phyloP scores from a whole-genome alignment of 805 yeast species.

The baker's yeast (Saccharomyces cerevisiae) region DNA sequence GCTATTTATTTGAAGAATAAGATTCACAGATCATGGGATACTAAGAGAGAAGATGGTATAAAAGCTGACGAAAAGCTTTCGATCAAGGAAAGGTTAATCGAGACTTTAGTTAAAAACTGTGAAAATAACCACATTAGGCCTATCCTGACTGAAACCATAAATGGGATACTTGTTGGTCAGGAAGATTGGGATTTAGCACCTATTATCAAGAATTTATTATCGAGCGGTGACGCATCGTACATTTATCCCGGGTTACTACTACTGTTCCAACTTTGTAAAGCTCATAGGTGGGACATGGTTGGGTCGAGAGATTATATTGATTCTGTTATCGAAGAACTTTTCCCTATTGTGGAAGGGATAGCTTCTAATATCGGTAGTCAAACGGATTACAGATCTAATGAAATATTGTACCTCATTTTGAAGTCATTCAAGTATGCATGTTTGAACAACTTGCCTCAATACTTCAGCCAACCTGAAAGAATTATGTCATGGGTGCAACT shows the following conservation, averaged over 20 bases:
- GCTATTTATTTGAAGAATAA: conserved; percentile 65
- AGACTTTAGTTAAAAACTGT: conserved; percentile 39
- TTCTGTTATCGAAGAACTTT: conserved; percentile 38
- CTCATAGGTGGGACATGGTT: conserved; percentile 49
- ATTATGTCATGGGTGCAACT: conserved; percentile 56
- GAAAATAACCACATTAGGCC: conserved; percentile 40
- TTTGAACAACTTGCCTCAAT: conserved; percentile 49
- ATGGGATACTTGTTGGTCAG: conserved; percentile 43
- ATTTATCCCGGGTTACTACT: conserved; percentile 49
- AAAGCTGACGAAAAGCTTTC: conserved; percentile 43
- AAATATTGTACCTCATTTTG: conserved; percentile 51
- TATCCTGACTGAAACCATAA: conserved; percentile 50
- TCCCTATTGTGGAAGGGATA: conserved; percentile 49
- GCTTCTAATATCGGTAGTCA: conserved; percentile 35
- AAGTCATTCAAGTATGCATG: conserved; percentile 61
- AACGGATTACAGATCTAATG: conserved; percentile 32
- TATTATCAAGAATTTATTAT: conserved; percentile 30
- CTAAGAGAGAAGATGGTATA: conserved; percentile 27
- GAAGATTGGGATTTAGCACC: conserved; percentile 32
- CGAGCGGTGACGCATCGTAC: conserved; percentile 32
- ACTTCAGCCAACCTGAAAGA: conserved; percentile 33
- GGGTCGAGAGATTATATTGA: conserved; percentile 41
- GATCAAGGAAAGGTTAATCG: conserved; percentile 46
- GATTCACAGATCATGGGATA: conserved; percentile 47
- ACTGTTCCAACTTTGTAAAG: conserved; percentile 46